Percentiles rank a stretch among this genome's conserved stretches.
Conservation (phyloP, 352 stramenopile species). For the Phytopythium sindhum region DNA sequence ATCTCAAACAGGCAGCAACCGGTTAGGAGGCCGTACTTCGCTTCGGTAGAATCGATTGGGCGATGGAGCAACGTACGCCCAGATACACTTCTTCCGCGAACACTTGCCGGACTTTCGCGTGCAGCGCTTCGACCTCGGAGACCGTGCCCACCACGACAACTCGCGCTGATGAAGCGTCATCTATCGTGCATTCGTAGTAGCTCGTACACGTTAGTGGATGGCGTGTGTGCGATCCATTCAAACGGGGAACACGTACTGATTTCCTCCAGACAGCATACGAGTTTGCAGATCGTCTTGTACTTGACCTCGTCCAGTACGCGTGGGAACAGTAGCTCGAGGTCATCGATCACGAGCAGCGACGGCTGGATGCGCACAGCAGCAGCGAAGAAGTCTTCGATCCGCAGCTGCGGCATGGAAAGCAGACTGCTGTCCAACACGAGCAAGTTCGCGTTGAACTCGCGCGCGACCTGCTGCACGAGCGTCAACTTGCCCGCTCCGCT, state of each 20-base stretch:
- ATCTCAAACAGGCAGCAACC: background rate
- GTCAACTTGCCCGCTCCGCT: slow-evolving; percentile 77
- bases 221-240: background rate
- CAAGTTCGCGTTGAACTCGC: slow-evolving; percentile 46
- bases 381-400: slow-evolving; percentile 62
- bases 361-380: slow-evolving; percentile 72
- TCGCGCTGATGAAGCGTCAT: slow-evolving; percentile 20
- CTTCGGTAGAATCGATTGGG: background rate
- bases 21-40: background rate
- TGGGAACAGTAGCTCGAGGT: slow-evolving; percentile 77
- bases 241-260: slow-evolving; percentile 38
- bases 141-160: slow-evolving; percentile 68
- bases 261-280: slow-evolving; percentile 51
- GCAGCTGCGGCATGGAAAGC: slow-evolving; percentile 45
- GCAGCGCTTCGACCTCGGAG: slow-evolving; percentile 45
- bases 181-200: slow-evolving; percentile 15
- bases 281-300: slow-evolving; percentile 61
- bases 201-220: background rate
- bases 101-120: slow-evolving; percentile 63
- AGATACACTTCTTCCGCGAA: slow-evolving; percentile 77
- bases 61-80: slow-evolving; percentile 34
- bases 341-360: slow-evolving; percentile 60
- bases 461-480: slow-evolving; percentile 47
- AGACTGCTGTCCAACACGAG: slow-evolving; percentile 62
- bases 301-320: slow-evolving; percentile 63